Base-by-base conservation (phyloP, 139 green algal genomes). In the Micractinium conductrix region DNA sequence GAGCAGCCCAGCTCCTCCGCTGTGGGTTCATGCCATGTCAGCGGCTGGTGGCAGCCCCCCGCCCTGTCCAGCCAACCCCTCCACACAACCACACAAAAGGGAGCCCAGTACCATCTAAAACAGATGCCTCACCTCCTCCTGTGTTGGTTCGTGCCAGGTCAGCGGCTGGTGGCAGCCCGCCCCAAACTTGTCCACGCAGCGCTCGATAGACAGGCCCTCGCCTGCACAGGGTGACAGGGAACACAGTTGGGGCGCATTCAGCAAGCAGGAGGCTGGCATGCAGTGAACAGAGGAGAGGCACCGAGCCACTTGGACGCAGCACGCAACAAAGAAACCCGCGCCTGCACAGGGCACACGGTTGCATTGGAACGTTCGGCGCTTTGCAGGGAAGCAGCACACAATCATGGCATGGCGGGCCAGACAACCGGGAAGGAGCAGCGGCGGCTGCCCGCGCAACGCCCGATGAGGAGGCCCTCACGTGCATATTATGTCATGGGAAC, bases 131-230 rank as follows among this genome's bases (percentile, higher is more conserved):
- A 85, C 79, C 79, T 85, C 79, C 37, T 78, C 79, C 0, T 28
- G 40, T 5, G 43, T 48, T 10, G 84, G 84, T 17, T 76, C 28
- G 58, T 85, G 71, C 84, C 84, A 88, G 1, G 24, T 38, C 33
- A 82, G 76, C 69, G 63, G 48, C 44, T 79, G 67, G 33, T 17
- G 5, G 76, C 83, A 90, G 9, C 83, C 85, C 37, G 35, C 78
- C 2, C 82, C 88, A 33, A 85, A 50, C 85, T 92, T 89, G 84
- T 90, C 84, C 53, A 91, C 79, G 50, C 78, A 91, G 26, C 53
- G 48, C 80, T 87, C 84, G 24, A 91, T 70, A 19, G 26, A 35
- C 67, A 89, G 80, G 14, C 65, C 71, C 8, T 79, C 58, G 44
- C 48, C 48, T 58, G 48, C 48, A 58, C 48, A 16, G 12, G 48